Evolutionary conservation across 176 grass and related monocot species (phyloP).

Genomic region (Eragrostis curvula): DNA sequence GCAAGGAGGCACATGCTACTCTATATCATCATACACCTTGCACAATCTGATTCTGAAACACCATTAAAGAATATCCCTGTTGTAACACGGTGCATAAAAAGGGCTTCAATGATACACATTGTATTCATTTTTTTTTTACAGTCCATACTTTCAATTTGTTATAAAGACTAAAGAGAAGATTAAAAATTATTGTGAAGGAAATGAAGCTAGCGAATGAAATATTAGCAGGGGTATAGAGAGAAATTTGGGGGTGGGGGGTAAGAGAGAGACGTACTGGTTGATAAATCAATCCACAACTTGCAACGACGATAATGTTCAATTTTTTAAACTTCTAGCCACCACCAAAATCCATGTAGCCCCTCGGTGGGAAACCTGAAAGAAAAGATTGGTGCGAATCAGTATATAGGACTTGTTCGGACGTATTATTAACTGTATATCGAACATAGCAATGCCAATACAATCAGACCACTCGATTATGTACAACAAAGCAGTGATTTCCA

Average conservation of each 20-base stretch:
- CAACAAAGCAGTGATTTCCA: neutral
- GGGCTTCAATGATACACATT: neutral
- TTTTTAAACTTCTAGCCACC: slow-evolving; percentile 33
- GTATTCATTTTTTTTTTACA: neutral
- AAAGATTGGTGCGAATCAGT: slow-evolving; percentile 24
- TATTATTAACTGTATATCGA: slow-evolving; percentile 1
- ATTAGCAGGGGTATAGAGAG: neutral
- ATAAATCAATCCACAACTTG: slow-evolving; percentile 31
- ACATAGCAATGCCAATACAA: neutral
- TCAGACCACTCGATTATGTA: slow-evolving; percentile 7
- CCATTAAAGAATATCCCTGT: neutral
- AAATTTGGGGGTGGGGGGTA: neutral
- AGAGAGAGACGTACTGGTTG: slow-evolving; percentile 43
- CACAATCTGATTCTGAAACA: neutral
- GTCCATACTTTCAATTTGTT: neutral
- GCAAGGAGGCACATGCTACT: neutral
- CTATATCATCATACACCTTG: neutral
- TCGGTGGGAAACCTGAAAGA: slow-evolving; percentile 46
- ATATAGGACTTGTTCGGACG: slow-evolving; percentile 5
- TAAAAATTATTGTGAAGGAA: neutral
- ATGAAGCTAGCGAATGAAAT: neutral
- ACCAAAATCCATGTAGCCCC: slow-evolving; percentile 27
- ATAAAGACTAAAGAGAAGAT: slow-evolving; percentile 14
- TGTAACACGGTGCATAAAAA: slow-evolving; percentile 20
- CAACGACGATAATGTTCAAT: neutral